A percentile compares a stretch with the other conserved stretches of the same genome.
Evolutionary conservation across 2,329 filamentous ascomycete genomes (phyloP).

Genomic region (Niveomyces coronatus): DNA sequence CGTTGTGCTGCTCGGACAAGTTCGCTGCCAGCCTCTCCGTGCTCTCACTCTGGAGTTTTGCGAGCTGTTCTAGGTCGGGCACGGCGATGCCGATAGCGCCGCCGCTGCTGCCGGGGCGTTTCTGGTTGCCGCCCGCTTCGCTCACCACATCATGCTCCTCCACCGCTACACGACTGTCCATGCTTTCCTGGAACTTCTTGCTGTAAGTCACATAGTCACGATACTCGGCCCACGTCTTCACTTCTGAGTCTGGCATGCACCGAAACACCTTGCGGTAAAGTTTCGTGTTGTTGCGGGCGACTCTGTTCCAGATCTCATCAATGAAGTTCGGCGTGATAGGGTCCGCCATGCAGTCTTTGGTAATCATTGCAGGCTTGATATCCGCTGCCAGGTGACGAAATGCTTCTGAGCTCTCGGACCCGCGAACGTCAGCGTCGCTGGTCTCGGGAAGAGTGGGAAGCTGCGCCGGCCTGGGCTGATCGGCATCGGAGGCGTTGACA

Average conservation of each 20-base stretch:
- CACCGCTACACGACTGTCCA: conserved; percentile 41
- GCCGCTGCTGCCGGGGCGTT: conserved; percentile 18
- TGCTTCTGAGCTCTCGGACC: conserved; percentile 45
- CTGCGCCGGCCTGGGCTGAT: conserved; percentile 60
- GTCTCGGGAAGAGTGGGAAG: conserved; percentile 57
- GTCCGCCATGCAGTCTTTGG: conserved; percentile 90
- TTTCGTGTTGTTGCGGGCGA: conserved; percentile 91
- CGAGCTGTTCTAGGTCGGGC: conserved; percentile 29
- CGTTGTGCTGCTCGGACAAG: conserved; percentile 21
- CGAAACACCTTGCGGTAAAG: conserved; percentile 89
- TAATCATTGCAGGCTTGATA: conserved; percentile 62
- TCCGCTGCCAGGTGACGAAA: conserved; percentile 52
- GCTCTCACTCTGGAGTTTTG: conserved; percentile 23
- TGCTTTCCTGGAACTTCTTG: conserved; percentile 62
- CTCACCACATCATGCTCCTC: conserved; percentile 40
- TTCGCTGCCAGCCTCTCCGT: conserved; percentile 25
- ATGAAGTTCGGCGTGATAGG: conserved; percentile 75
- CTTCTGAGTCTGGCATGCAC: conserved; percentile 93
- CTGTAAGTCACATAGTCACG: conserved; percentile 71
- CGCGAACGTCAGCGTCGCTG: conserved; percentile 77
- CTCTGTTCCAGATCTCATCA: conserved; percentile 75
- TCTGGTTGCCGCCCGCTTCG: conserved; percentile 20
- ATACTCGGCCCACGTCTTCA: conserved; percentile 88
- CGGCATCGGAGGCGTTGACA: conserved; percentile 52
- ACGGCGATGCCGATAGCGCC: conserved; percentile 32